phyloP scores from a whole-genome alignment of 1,284 basidiomycete species.

The Ustilago nuda region DNA sequence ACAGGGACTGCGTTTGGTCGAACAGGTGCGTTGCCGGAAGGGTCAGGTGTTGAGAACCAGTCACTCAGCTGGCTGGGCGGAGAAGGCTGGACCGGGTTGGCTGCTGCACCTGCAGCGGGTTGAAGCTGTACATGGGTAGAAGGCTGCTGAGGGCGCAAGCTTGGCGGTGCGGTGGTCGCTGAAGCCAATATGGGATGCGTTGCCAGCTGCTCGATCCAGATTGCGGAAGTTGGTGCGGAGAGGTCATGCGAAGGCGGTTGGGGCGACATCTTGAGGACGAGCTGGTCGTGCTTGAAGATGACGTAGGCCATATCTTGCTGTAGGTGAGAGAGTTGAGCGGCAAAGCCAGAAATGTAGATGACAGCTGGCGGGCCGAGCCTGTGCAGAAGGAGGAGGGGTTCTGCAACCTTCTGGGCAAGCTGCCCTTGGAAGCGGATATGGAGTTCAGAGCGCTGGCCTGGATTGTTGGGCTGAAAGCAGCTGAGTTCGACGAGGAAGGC shows the following conservation, averaged over 20 bases:
- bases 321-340: constrained; percentile 10
- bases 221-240: constrained; percentile 29
- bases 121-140: background rate
- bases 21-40: background rate
- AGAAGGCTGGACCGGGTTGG: constrained; percentile 6
- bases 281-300: constrained; percentile 13
- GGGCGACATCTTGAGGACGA: constrained; percentile 37
- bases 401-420: constrained; percentile 25
- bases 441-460: constrained; percentile 7
- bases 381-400: constrained; percentile 28
- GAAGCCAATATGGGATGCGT: constrained; percentile 1
- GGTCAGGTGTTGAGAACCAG: constrained; percentile 47
- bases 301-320: background rate
- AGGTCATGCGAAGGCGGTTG: constrained; percentile 25
- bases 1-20: background rate
- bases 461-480: constrained; percentile 16
- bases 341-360: constrained; percentile 37
- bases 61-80: constrained; percentile 29
- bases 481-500: constrained; percentile 14
- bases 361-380: constrained; percentile 28
- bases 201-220: constrained; percentile 39
- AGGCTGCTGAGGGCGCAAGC: background rate
- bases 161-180: background rate
- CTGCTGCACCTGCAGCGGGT: background rate
- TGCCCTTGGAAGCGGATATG: constrained; percentile 9